Evolutionary conservation across 805 yeast genomes (phyloP).

Genomic region (Wickerhamiella allomyrinae): DNA sequence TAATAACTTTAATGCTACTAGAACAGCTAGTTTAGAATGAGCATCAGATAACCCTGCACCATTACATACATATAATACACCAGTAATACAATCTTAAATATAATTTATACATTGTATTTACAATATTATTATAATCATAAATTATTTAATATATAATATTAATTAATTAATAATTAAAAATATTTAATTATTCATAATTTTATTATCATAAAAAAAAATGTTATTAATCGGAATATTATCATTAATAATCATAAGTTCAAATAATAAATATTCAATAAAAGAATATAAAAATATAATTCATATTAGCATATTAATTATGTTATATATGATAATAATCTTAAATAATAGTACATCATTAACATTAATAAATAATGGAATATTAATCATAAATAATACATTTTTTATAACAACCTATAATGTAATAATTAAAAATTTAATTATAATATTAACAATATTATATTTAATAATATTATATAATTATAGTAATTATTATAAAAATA

Average conservation of each 20-base stretch:
- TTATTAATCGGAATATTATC: background rate
- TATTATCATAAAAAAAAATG: background rate
- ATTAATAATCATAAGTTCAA: background rate
- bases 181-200: too few relatives aligned
- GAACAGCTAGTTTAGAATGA: slow-evolving; percentile 17
- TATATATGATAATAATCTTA: slow-evolving; percentile 5
- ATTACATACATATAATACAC: slow-evolving; percentile 18
- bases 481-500: background rate
- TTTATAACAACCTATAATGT: slow-evolving; percentile 8
- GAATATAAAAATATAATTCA: slow-evolving; percentile 3
- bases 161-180: too few relatives aligned
- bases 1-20: slow-evolving; percentile 9
- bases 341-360: slow-evolving; percentile 8
- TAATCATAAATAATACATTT: slow-evolving; percentile 8
- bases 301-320: slow-evolving; percentile 6
- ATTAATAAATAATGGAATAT: slow-evolving; percentile 9
- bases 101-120: slow-evolving; percentile 6
- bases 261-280: background rate
- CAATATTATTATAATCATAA: background rate
- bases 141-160: slow-evolving; percentile 1
- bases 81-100: slow-evolving; percentile 14
- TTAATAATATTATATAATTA: slow-evolving; percentile 12
- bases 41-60: slow-evolving; percentile 10
- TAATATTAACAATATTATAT: slow-evolving; percentile 15
- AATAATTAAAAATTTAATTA: slow-evolving; percentile 12